phyloP scores from a whole-genome alignment of 2,329 filamentous ascomycete species.

The Chrysosporium queenslandicum region DNA sequence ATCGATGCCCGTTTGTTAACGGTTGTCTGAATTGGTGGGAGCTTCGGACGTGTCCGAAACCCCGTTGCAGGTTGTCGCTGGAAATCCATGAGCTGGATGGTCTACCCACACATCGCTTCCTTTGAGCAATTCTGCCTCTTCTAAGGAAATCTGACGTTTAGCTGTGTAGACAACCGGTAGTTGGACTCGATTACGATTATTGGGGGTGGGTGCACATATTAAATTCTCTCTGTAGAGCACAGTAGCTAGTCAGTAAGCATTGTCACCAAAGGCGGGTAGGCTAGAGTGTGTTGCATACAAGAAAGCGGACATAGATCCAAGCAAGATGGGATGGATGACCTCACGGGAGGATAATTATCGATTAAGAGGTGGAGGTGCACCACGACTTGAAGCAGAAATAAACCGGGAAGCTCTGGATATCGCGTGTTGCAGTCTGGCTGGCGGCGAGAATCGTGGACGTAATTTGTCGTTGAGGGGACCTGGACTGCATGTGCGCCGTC shows the following conservation, averaged over 20 bases:
- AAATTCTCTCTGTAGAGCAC: background rate
- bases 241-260: background rate
- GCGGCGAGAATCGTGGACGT: background rate
- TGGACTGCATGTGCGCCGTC: background rate
- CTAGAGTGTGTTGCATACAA: background rate
- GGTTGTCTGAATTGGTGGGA: conserved; percentile 32
- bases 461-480: background rate
- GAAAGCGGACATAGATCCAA: background rate
- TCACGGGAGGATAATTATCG: background rate
- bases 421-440: background rate
- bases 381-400: background rate
- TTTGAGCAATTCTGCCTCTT: background rate
- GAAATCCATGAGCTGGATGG: background rate
- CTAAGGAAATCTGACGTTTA: no score
- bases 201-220: background rate
- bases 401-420: background rate
- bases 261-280: background rate
- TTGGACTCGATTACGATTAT: background rate
- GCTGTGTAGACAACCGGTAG: background rate
- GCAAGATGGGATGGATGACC: no score
- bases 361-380: background rate
- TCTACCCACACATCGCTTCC: background rate
- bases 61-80: conserved; percentile 23
- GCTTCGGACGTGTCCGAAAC: conserved; percentile 30
- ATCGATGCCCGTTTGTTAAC: conserved; percentile 8